Percentiles rank a stretch among this genome's conserved stretches.
These are phyloP conservation scores for Penicillium arizonense DNA, from an alignment of 495 filamentous ascomycete genomes.

Conservation along the genomic window DNA sequence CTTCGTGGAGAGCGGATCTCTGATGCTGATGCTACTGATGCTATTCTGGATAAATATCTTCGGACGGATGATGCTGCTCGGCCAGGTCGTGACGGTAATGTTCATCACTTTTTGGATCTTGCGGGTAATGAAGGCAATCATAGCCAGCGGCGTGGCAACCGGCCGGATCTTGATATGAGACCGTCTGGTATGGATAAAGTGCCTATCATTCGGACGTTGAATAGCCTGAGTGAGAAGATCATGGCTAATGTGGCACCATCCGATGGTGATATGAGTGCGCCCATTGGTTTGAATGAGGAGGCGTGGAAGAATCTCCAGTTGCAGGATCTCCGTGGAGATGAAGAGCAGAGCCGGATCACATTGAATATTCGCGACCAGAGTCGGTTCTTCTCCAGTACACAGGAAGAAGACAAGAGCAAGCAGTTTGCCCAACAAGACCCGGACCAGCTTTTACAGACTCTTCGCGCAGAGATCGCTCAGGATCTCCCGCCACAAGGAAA, in stretches of 20 bases:
- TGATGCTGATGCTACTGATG: conserved; percentile 69
- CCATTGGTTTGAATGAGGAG: conserved; percentile 69
- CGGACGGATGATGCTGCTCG: conserved; percentile 58
- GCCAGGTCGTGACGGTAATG: conserved; percentile 54
- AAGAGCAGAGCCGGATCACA: conserved; percentile 68
- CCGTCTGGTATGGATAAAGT: conserved; percentile 63
- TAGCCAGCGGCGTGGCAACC: conserved; percentile 73
- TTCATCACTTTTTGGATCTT: conserved; percentile 88
- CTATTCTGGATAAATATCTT: conserved; percentile 81
- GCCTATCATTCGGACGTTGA: conserved; percentile 81
- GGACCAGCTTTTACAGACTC: conserved; percentile 56
- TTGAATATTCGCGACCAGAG: conserved; percentile 86
- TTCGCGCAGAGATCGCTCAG: conserved; percentile 60
- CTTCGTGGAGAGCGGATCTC: conserved; percentile 82
- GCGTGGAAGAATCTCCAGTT: conserved; percentile 72
- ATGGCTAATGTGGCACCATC: conserved; percentile 79
- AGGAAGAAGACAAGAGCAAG: conserved; percentile 54
- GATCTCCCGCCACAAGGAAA: conserved; percentile 57
- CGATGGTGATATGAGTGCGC: conserved; percentile 63
- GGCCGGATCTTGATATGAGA: conserved; percentile 84
- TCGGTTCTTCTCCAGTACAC: conserved; percentile 69
- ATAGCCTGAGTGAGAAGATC: conserved; percentile 84
- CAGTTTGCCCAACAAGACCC: conserved; percentile 67
- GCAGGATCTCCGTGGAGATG: conserved; percentile 77
- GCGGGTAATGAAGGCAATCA: conserved; percentile 93